phyloP scores from a whole-genome alignment of 148 eudicot species.

The Silene conica region DNA sequence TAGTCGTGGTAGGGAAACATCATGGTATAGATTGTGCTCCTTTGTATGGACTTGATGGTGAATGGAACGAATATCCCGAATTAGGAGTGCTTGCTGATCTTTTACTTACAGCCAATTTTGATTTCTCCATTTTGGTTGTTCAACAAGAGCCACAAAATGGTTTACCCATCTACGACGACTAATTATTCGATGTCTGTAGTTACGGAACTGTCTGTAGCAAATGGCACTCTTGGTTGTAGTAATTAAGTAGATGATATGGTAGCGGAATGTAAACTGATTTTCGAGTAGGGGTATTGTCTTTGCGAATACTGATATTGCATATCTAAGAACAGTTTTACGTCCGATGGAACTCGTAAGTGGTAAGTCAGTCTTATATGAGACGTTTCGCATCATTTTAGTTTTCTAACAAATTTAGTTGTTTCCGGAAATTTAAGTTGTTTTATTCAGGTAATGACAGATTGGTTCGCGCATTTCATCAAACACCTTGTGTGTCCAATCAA shows the following conservation, averaged over 20 bases:
- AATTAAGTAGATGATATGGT: background rate
- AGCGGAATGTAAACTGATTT: background rate
- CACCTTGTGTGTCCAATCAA: no score
- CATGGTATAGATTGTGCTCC: constrained; percentile 10
- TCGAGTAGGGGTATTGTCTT: no score
- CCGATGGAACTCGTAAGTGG: no score
- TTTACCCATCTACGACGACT: background rate
- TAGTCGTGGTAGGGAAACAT: constrained; percentile 14
- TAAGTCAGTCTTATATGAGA: no score
- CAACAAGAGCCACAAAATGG: constrained; percentile 13
- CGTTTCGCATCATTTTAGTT: no score
- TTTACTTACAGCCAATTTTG: background rate
- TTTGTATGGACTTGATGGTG: constrained; percentile 1
- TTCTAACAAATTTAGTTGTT: no score
- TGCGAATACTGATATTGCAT: no score
- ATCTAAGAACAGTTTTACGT: no score
- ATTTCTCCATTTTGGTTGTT: constrained; percentile 23
- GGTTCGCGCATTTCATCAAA: no score
- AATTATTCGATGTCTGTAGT: background rate
- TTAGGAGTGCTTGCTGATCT: constrained; percentile 18
- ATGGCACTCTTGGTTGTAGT: background rate
- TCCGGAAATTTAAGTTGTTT: no score
- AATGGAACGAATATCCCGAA: constrained; percentile 18
- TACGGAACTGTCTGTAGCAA: no score
- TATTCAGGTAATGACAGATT: no score